Conservation (phyloP, 2,329 filamentous ascomycete genomes). For the Albophoma yamanashiensis region DNA sequence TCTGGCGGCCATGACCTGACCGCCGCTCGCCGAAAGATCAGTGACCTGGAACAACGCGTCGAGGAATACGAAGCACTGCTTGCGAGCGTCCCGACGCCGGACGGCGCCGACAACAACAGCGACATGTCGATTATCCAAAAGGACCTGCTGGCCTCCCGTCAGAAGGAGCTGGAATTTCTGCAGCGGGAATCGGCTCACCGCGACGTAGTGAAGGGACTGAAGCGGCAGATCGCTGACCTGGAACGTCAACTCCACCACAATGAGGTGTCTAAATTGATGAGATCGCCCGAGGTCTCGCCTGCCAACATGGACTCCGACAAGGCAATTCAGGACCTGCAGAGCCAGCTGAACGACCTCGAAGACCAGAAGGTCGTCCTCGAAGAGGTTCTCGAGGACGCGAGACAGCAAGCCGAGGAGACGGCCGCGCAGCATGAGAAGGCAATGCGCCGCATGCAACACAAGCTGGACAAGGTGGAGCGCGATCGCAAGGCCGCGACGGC, state of each 20-base stretch:
- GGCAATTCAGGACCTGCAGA: conserved; percentile 36
- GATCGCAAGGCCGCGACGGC: conserved; percentile 27
- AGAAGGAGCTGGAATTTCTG: conserved; percentile 53
- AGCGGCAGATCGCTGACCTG: conserved; percentile 53
- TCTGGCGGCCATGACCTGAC: conserved; percentile 42
- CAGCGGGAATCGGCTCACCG: conserved; percentile 57
- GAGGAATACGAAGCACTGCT: conserved; percentile 40
- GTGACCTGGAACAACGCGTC: conserved; percentile 53
- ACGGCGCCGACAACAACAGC: conserved; percentile 30
- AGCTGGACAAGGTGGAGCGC: conserved; percentile 40
- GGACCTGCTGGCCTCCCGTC: conserved; percentile 52
- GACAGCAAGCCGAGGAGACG: conserved; percentile 38
- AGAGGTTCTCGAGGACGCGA: conserved; percentile 45
- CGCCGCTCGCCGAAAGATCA: conserved; percentile 50
- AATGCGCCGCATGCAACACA: conserved; percentile 32
- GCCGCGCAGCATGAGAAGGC: conserved; percentile 30
- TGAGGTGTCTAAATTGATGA: conserved; percentile 38
- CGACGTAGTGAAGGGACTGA: conserved; percentile 50
- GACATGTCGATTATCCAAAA: conserved; percentile 52
- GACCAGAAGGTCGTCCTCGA: conserved; percentile 49
- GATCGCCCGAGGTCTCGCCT: conserved; percentile 33
- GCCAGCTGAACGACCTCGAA: conserved; percentile 44
- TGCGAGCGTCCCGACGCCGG: conserved; percentile 20
- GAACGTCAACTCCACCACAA: conserved; percentile 58
- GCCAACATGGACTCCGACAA: conserved; percentile 33